These are phyloP conservation scores for Millerago galiae DNA, from an alignment of 805 yeast genomes.

Conservation along the genomic window DNA sequence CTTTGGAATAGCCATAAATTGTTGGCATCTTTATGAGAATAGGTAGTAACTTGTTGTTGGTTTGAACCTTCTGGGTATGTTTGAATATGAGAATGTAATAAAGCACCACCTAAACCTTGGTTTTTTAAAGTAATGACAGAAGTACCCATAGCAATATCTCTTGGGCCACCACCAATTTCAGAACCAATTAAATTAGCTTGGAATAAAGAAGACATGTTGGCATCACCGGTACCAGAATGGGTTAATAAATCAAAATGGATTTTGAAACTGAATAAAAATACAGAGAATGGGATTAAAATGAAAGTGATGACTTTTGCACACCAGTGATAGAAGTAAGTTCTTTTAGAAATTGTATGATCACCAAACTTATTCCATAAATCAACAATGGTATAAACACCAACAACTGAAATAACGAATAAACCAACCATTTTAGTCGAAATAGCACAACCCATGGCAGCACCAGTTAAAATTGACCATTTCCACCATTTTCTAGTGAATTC, in stretches of 20 bases:
- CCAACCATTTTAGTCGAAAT: constrained; percentile 98
- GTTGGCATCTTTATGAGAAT: constrained; percentile 82
- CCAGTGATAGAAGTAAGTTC: constrained; percentile 56
- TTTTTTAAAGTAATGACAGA: constrained; percentile 41
- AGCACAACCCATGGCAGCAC: constrained; percentile 81
- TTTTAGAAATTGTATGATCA: constrained; percentile 48
- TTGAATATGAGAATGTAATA: constrained; percentile 74
- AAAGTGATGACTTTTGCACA: constrained; percentile 55
- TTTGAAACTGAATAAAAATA: constrained; percentile 64
- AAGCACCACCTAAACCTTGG: constrained; percentile 69
- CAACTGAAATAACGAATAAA: constrained; percentile 75
- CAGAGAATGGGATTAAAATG: constrained; percentile 54
- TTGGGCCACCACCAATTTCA: constrained; percentile 56
- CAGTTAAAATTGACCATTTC: constrained; percentile 85
- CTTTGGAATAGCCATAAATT: constrained; percentile 75
- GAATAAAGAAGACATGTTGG: constrained; percentile 72
- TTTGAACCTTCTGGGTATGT: constrained; percentile 84
- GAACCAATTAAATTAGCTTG: constrained; percentile 72
- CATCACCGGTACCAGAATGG: constrained; percentile 78
- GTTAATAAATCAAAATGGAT: constrained; percentile 68
- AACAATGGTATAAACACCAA: constrained; percentile 83
- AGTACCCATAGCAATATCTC: constrained; percentile 57
- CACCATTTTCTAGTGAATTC: constrained; percentile 79
- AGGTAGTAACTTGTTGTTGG: constrained; percentile 93
- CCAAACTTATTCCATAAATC: constrained; percentile 86